Evolutionary conservation across 305 asterid species (phyloP).

Genomic region (Fraxinus greggii): DNA sequence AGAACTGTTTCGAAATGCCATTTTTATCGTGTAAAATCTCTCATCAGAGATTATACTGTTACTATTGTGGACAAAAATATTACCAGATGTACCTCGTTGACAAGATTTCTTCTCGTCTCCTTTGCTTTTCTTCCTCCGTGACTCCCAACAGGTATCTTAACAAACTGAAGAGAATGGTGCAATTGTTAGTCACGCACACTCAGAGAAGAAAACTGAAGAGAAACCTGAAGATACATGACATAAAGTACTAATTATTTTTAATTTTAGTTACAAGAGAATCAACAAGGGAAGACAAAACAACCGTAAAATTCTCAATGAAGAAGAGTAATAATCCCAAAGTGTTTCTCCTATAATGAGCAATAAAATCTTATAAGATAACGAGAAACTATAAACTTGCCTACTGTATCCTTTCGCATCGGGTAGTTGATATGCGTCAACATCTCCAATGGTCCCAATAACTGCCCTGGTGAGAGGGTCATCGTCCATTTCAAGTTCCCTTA

Average conservation of each 20-base stretch:
- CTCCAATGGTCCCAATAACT: slow-evolving; percentile 95
- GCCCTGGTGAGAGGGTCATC: slow-evolving; percentile 88
- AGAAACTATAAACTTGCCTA: slow-evolving; percentile 47
- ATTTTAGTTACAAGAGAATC: neutral
- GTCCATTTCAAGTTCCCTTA: slow-evolving; percentile 82
- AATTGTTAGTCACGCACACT: slow-evolving; percentile 12
- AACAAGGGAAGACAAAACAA: neutral
- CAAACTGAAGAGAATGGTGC: slow-evolving; percentile 50
- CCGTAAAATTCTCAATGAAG: neutral
- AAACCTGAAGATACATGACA: neutral
- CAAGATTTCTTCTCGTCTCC: slow-evolving; percentile 81
- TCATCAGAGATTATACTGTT: neutral
- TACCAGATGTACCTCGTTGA: slow-evolving; percentile 60
- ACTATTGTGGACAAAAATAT: slow-evolving; percentile 1
- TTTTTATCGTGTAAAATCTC: neutral
- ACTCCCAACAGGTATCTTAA: slow-evolving; percentile 77
- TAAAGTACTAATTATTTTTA: neutral
- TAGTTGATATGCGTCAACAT: slow-evolving; percentile 85
- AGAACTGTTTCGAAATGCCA: neutral
- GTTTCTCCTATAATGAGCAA: neutral
- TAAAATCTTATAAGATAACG: neutral
- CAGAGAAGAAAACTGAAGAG: neutral
- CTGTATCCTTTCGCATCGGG: slow-evolving; percentile 98
- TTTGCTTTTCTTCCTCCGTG: slow-evolving; percentile 80
- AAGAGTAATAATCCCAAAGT: neutral